phyloP scores from a whole-genome alignment of 495 filamentous ascomycete genomes.

The Amphirosellinia nigrospora region DNA sequence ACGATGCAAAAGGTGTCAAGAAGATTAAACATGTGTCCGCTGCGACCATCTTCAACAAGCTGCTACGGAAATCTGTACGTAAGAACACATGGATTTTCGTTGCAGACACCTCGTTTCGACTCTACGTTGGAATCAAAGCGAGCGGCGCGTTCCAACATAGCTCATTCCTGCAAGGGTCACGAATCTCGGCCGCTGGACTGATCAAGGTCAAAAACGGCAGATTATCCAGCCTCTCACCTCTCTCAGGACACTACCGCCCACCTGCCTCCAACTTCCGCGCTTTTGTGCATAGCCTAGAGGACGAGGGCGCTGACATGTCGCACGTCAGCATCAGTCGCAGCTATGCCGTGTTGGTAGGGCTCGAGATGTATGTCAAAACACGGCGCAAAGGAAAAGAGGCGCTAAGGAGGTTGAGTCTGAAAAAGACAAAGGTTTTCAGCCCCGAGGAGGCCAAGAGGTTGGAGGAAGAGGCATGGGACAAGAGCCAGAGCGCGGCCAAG shows the following conservation, averaged over 20 bases:
- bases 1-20: slow-evolving; percentile 61
- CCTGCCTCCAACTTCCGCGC: slow-evolving; percentile 78
- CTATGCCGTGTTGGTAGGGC: slow-evolving; percentile 80
- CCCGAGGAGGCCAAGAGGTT: slow-evolving; percentile 49
- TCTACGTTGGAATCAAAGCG: slow-evolving; percentile 92
- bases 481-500: slow-evolving; percentile 56
- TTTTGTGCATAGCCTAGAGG: slow-evolving; percentile 74
- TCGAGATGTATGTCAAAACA: slow-evolving; percentile 75
- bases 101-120: slow-evolving; percentile 81
- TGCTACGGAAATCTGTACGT: slow-evolving; percentile 71
- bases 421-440: slow-evolving; percentile 48
- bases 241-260: slow-evolving; percentile 88
- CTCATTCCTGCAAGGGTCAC: slow-evolving; percentile 81
- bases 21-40: slow-evolving; percentile 73
- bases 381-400: slow-evolving; percentile 63
- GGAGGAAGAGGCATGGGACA: slow-evolving; percentile 53
- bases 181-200: slow-evolving; percentile 82
- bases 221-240: slow-evolving; percentile 59
- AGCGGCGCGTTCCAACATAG: slow-evolving; percentile 89
- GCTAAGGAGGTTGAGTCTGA: slow-evolving; percentile 41
- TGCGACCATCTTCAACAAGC: slow-evolving; percentile 70
- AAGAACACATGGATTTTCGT: slow-evolving; percentile 93
- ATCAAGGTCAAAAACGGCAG: slow-evolving; percentile 85
- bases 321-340: slow-evolving; percentile 77
- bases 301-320: slow-evolving; percentile 79